These are phyloP conservation scores for Poteriospumella lacustris DNA, from an alignment of 108 stramenopile genomes.

Conservation along the genomic window DNA sequence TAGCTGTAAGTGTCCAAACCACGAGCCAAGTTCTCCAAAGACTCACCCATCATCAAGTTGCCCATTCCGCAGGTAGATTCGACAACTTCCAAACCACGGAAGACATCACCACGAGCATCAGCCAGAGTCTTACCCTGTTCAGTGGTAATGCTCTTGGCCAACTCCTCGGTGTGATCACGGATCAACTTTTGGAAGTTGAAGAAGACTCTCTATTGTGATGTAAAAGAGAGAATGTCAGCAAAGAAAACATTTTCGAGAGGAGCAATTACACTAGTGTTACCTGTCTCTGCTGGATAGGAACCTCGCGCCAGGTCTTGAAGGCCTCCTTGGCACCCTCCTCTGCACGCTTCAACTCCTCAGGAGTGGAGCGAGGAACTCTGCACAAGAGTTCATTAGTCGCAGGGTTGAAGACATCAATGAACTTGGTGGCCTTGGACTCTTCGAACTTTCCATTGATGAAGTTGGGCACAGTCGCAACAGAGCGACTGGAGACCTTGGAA, in stretches of 20 bases:
- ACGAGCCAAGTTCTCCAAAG: constrained; percentile 61
- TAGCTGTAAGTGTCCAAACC: constrained; percentile 76
- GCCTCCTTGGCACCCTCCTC: constrained; percentile 41
- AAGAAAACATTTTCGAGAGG: not conserved
- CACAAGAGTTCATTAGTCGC: constrained; percentile 41
- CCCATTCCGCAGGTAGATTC: constrained; percentile 63
- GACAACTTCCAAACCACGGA: constrained; percentile 88
- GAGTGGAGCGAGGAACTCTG: constrained; percentile 43
- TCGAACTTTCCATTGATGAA: constrained; percentile 52
- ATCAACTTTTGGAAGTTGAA: constrained; percentile 48
- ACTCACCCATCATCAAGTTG: constrained; percentile 71
- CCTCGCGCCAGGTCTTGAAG: constrained; percentile 38
- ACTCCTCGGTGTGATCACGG: constrained; percentile 46
- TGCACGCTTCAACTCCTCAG: constrained; percentile 38
- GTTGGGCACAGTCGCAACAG: no score
- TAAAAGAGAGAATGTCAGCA: not conserved
- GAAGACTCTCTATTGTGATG: constrained; percentile 41
- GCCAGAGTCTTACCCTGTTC: constrained; percentile 40
- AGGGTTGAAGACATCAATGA: constrained; percentile 53
- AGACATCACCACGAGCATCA: constrained; percentile 73
- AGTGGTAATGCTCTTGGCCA: constrained; percentile 43
- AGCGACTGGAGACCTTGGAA: no score
- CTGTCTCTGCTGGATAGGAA: constrained; percentile 43
- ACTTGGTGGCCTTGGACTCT: constrained; percentile 46
- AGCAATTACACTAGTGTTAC: not conserved